Percentiles rank a stretch among this genome's conserved stretches.
Conservation (phyloP, 371 early-diverging fungal species). For the Zancudomyces culisetae region DNA sequence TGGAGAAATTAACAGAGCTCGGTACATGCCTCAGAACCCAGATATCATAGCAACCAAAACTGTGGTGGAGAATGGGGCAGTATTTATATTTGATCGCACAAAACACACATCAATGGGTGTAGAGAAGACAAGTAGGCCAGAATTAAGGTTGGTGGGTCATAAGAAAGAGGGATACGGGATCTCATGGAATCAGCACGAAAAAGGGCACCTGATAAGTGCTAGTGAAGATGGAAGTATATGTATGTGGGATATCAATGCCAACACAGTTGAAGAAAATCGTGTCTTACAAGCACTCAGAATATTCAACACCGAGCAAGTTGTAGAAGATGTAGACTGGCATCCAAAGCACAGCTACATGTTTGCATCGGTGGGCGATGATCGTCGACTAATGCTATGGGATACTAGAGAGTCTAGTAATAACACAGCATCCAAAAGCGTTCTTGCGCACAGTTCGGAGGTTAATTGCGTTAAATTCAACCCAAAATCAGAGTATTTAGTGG, state of each 20-base stretch:
- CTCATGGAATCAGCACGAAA: slow-evolving; percentile 43
- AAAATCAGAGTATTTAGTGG: slow-evolving; percentile 63
- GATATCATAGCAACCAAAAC: slow-evolving; percentile 91
- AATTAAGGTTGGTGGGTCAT: slow-evolving; percentile 76
- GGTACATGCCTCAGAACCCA: slow-evolving; percentile 83
- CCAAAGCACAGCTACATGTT: slow-evolving; percentile 55
- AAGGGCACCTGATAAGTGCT: slow-evolving; percentile 57
- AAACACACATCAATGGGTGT: slow-evolving; percentile 54
- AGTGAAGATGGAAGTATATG: slow-evolving; percentile 78
- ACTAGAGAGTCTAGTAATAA: slow-evolving; percentile 29
- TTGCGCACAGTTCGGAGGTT: slow-evolving; percentile 80
- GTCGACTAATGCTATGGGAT: slow-evolving; percentile 68
- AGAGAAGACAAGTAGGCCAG: slow-evolving; percentile 61
- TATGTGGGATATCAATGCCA: slow-evolving; percentile 42
- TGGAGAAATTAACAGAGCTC: slow-evolving; percentile 87
- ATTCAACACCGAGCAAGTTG: slow-evolving; percentile 61
- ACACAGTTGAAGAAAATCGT: slow-evolving; percentile 36
- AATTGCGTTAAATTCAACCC: slow-evolving; percentile 90
- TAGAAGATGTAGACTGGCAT: slow-evolving; percentile 95
- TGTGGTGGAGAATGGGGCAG: slow-evolving; percentile 51
- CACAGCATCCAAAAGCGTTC: slow-evolving; percentile 43
- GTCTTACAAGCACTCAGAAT: slow-evolving; percentile 49
- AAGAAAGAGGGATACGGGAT: slow-evolving; percentile 81
- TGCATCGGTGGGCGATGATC: slow-evolving; percentile 94
- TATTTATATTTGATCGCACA: slow-evolving; percentile 94